Conservation (phyloP, 768 basidiomycete species). For the Pleurotus tuoliensis region DNA sequence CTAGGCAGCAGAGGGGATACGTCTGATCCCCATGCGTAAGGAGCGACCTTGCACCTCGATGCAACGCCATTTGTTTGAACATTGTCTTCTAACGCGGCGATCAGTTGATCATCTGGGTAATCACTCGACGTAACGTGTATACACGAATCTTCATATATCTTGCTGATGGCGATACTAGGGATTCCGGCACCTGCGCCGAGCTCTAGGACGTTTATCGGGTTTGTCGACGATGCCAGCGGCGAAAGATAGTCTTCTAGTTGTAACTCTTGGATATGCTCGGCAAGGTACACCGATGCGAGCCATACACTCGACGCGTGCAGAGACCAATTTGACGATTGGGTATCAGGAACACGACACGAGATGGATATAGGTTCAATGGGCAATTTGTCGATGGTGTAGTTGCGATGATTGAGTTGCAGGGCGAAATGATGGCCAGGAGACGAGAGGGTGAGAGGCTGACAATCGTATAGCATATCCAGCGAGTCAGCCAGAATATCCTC, state of each 20-base stretch:
- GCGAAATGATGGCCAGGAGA: conserved; percentile 46
- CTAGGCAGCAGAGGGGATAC: conserved; percentile 21
- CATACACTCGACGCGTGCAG: conserved; percentile 78
- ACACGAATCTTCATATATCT: conserved; percentile 26
- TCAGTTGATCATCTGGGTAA: conserved; percentile 65
- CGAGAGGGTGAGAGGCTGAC: conserved; percentile 56
- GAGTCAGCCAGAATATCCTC: conserved; percentile 71
- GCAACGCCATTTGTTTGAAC: conserved; percentile 46
- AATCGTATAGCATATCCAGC: conserved; percentile 57
- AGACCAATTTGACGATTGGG: conserved; percentile 65
- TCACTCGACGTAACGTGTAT: conserved; percentile 55
- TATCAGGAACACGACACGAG: conserved; percentile 57
- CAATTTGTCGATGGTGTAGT: conserved; percentile 11
- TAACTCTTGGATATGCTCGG: conserved; percentile 56
- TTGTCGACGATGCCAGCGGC: conserved; percentile 5
- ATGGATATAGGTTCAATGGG: conserved; percentile 23
- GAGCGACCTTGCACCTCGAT: conserved; percentile 44
- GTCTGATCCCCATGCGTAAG: conserved; percentile 67
- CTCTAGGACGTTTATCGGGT: conserved; percentile 48
- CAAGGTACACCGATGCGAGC: conserved; percentile 63
- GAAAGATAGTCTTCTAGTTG: conserved; percentile 27
- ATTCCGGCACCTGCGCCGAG: conserved; percentile 74
- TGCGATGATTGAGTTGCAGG: conserved; percentile 23
- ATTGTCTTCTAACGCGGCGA: conserved; percentile 56
- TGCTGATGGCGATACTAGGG: conserved; percentile 66